Base-by-base conservation (phyloP, 2,329 filamentous ascomycete species). In the Xylariaceae sp. region DNA sequence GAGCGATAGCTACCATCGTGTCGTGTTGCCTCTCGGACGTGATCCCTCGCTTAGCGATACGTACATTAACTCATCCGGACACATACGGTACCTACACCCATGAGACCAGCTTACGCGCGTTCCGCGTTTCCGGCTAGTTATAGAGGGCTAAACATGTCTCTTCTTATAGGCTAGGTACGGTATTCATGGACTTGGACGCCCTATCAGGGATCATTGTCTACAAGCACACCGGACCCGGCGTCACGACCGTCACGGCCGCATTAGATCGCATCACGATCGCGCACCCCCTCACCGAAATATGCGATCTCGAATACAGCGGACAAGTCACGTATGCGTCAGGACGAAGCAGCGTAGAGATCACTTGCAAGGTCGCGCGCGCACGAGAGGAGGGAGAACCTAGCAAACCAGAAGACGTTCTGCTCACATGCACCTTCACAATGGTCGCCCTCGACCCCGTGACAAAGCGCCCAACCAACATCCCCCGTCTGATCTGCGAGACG, bases 131-230 rank as follows among this genome's bases (percentile, higher is more conserved):
- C 14, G 40, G 36, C 16, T 50, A 8, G 19, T 2, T 12, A 11
- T 6, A 17, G 3, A 45, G 14, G 29, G 3, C 9, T 29, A 45
- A 16, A 44, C 19, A 31, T 34, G 40, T 34, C 21, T 11, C 29
- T 52, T 44, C 16, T 26, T 53, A 19, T 58, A 83, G 86, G 50
- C 79, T 92, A 6, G 90, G 90, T 0, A 87, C 89, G 0, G 76
- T 93, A 14, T 85, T 93, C 60, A 92, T 92, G 88, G 90, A 93
- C 61, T 80, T 93, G 2, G 90, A 93, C 73, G 90, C 90, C 0
- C 75, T 93, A 6, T 89, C 89, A 1, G 90, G 90, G 8, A 84
- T 92, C 43, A 84, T 93, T 53, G 89, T 90, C 16, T 88, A 92
- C 73, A 90, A 88, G 61, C 76, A 87, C 79, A 74, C 82, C 77